These are phyloP conservation scores for Aspergillus sp. DNA, from an alignment of 2,329 filamentous ascomycete genomes.

Conservation along the genomic window DNA sequence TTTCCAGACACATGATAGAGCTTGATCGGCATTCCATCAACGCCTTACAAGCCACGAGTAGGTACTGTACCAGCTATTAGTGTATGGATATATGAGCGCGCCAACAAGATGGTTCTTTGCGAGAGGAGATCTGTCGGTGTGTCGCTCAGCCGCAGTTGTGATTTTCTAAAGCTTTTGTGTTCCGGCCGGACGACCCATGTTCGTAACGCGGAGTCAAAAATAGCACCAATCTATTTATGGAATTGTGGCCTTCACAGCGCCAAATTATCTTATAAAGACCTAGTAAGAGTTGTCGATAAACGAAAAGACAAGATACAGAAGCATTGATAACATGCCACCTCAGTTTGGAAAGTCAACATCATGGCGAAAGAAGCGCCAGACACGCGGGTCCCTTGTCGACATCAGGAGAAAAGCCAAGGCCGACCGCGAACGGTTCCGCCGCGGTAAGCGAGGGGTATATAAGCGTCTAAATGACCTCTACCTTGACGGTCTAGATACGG, in stretches of 20 bases:
- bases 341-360: neutral
- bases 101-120: too few species aligned
- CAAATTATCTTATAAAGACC: neutral
- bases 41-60: too few species aligned
- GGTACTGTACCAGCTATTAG: too few species aligned
- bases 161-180: too few species aligned
- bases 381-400: slow-evolving; percentile 1
- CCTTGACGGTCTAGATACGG: slow-evolving; percentile 9
- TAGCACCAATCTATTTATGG: neutral
- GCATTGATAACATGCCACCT: too few species aligned
- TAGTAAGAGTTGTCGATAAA: too few species aligned
- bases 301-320: too few species aligned
- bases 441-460: neutral
- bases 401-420: slow-evolving; percentile 9
- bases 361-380: slow-evolving; percentile 8
- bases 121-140: too few species aligned
- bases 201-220: neutral
- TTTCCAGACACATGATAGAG: too few species aligned
- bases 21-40: too few species aligned
- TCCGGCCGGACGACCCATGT: neutral
- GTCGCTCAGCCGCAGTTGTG: too few species aligned
- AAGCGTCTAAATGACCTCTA: slow-evolving; percentile 12
- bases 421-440: slow-evolving; percentile 11
- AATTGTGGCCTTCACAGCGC: neutral
- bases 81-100: too few species aligned